A percentile compares a stretch with the other conserved stretches of the same genome.
These are phyloP conservation scores for Candida maltosa DNA, from an alignment of 805 yeast species.

Conservation along the genomic window DNA sequence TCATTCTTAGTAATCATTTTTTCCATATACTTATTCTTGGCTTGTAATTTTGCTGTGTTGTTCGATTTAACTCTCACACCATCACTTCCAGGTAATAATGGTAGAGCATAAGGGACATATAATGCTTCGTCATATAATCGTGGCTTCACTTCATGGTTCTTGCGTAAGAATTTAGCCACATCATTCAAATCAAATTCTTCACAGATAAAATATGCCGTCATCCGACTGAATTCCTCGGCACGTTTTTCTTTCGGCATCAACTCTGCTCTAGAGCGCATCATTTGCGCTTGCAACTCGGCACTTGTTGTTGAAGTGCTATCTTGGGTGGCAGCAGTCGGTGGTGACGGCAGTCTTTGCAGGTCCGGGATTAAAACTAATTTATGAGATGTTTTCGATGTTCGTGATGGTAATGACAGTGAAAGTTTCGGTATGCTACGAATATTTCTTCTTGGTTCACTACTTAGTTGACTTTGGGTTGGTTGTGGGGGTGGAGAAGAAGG, in stretches of 20 bases:
- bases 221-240: conserved; percentile 68
- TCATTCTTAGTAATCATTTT: conserved; percentile 75
- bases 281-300: conserved; percentile 22
- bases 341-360: conserved; percentile 24
- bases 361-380: conserved; percentile 85
- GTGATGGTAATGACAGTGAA: conserved; percentile 55
- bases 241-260: conserved; percentile 56
- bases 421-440: conserved; percentile 50
- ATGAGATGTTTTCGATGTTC: conserved; percentile 85
- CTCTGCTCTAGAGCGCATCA: conserved; percentile 50
- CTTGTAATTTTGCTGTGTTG: conserved; percentile 42
- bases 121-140: conserved; percentile 89
- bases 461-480: background rate
- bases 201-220: conserved; percentile 88
- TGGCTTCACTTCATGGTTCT: conserved; percentile 80
- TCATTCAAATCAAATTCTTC: conserved; percentile 71
- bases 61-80: conserved; percentile 76
- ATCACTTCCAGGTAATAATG: conserved; percentile 78
- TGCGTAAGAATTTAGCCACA: conserved; percentile 60
- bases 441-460: conserved; percentile 13
- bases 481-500: conserved; percentile 5
- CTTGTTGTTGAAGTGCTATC: conserved; percentile 10
- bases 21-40: conserved; percentile 59
- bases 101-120: conserved; percentile 85
- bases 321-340: conserved; percentile 8